These are phyloP conservation scores for Lactarius tabidus DNA, from an alignment of 768 basidiomycete species.

Conservation along the genomic window DNA sequence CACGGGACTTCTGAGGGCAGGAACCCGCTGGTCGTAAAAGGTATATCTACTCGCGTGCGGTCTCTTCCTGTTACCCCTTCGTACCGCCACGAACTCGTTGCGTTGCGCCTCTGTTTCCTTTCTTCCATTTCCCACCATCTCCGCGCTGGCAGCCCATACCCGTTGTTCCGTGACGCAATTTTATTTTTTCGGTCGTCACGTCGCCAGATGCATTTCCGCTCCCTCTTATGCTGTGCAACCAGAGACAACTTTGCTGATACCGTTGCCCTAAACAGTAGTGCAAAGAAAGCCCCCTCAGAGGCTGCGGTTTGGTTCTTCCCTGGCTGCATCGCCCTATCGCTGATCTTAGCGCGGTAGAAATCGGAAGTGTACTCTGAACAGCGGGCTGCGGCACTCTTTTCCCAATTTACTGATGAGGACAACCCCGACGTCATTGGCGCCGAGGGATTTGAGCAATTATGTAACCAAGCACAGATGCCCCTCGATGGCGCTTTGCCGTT, in stretches of 20 bases:
- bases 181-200: conserved; percentile 7
- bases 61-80: conserved; percentile 5
- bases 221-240: conserved; percentile 22
- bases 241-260: conserved; percentile 17
- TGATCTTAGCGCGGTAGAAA: conserved; percentile 18
- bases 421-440: conserved; percentile 57
- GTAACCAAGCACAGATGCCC: conserved; percentile 62
- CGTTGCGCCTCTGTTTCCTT: conserved; percentile 1
- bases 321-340: background rate
- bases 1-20: conserved; percentile 20
- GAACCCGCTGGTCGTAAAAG: conserved; percentile 25
- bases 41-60: conserved; percentile 18
- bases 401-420: conserved; percentile 52
- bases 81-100: conserved; percentile 3
- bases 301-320: conserved; percentile 5
- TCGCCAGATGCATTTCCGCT: conserved; percentile 20
- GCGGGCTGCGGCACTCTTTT: conserved; percentile 51
- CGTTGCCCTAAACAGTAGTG: conserved; percentile 11
- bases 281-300: conserved; percentile 7
- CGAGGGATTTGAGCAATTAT: conserved; percentile 69
- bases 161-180: conserved; percentile 11
- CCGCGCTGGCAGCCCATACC: conserved; percentile 17
- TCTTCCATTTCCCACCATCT: conserved; percentile 14
- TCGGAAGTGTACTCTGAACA: conserved; percentile 47
- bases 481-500: conserved; percentile 71